Base-by-base conservation (phyloP, 2,329 filamentous ascomycete species). In the Cryphonectria radicalis region DNA sequence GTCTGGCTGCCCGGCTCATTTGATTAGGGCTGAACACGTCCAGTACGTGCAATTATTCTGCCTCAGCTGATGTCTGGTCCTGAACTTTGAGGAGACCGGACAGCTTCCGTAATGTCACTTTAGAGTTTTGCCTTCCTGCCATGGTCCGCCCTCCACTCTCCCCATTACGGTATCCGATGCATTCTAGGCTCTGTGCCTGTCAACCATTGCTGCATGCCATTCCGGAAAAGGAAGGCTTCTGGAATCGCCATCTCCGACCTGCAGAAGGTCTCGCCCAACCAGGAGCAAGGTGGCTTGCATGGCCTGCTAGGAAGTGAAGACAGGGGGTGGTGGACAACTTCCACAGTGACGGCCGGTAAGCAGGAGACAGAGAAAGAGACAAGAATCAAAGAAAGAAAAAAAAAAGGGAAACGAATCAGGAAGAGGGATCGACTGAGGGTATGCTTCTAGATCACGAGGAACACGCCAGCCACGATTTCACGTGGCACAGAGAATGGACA, bases 161-260 rank as follows among this genome's bases (percentile, higher is more conserved):
- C 17, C 43, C 43, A 7, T 19, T 40, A 17, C 22, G 25, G 59
- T 40, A 17, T 40, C n/a, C 40, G 40, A 43, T 46, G 62, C n/a
- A 40, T 32, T 46, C 62, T 32, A 43, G 62, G 14, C 32, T 19
- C 19, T 10, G 22, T n/a, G 32, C 32, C 60, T 37, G 40, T 37
- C 57, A 62, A 19, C 50, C 19, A 40, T 37, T 37, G 35, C 19
- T 32, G 19, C 46, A 53, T 53, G 64, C 32, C 64, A 66, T 53
- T n/a, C 66, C 40, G 22, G n/a, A 67, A 67, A 8, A 46, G 66
- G 66, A 60, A 60, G 55, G 66, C 66, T 67, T 67, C 35, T 32
- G 46, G 66, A 67, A 60, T 25, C 66, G 55, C 66, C 37, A 46
- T 67, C n/a, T 37, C 55, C 53, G 55, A 14, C 5, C 25, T 59